A percentile compares a stretch with the other conserved stretches of the same genome.
phyloP scores from a whole-genome alignment of 2,329 filamentous ascomycete genomes.

The Ramichloridium luteum region DNA sequence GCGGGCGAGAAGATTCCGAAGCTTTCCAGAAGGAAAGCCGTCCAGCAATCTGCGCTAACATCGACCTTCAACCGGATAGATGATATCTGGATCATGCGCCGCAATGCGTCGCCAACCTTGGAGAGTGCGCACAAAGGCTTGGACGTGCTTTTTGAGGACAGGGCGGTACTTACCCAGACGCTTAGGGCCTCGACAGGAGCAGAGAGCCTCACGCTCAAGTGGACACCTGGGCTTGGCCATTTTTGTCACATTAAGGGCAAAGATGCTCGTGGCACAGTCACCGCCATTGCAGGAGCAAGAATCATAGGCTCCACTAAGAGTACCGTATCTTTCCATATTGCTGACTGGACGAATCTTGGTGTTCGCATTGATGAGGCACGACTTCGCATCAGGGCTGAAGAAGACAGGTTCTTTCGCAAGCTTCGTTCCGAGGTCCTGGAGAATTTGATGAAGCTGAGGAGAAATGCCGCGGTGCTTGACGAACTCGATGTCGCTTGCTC shows the following conservation, averaged over 20 bases:
- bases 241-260: constrained; percentile 84
- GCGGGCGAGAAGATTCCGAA: constrained; percentile 37
- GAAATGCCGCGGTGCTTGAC: constrained; percentile 83
- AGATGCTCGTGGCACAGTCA: constrained; percentile 42
- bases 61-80: constrained; percentile 15
- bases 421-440: constrained; percentile 65
- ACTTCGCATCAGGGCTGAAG: constrained; percentile 68
- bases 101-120: constrained; percentile 54
- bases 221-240: constrained; percentile 77
- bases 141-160: constrained; percentile 47
- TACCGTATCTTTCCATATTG: constrained; percentile 71
- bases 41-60: constrained; percentile 8
- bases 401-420: constrained; percentile 63
- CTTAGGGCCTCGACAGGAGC: constrained; percentile 48
- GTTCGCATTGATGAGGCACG: constrained; percentile 65
- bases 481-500: constrained; percentile 84
- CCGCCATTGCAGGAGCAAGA: constrained; percentile 33
- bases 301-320: constrained; percentile 68
- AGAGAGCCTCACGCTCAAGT: constrained; percentile 61
- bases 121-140: constrained; percentile 57
- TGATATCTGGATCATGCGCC: constrained; percentile 53
- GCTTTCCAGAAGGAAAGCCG: constrained; percentile 11
- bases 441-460: constrained; percentile 73
- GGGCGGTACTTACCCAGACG: constrained; percentile 44
- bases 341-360: constrained; percentile 75